These are phyloP conservation scores for Cyclotella sp. DNA, from an alignment of 108 stramenopile genomes.

Conservation along the genomic window DNA sequence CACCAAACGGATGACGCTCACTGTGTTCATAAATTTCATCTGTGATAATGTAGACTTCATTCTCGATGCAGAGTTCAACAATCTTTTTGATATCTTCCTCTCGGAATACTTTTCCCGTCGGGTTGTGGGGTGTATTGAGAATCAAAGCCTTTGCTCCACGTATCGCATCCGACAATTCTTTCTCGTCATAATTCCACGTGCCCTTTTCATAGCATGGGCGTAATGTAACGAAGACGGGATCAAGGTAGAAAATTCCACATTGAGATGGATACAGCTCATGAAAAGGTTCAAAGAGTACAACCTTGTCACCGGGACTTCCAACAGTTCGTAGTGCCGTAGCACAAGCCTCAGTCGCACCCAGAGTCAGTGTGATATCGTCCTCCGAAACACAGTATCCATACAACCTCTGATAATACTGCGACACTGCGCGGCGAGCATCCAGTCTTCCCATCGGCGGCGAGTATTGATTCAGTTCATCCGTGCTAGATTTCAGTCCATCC, in stretches of 20 bases:
- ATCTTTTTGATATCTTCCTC: constrained; percentile 75
- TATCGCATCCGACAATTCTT: constrained; percentile 63
- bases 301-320: constrained; percentile 69
- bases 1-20: not conserved
- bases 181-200: constrained; percentile 58
- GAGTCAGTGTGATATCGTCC: constrained; percentile 67
- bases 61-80: constrained; percentile 58
- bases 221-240: constrained; percentile 65
- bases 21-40: constrained; percentile 83
- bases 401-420: constrained; percentile 60
- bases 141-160: constrained; percentile 68
- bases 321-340: constrained; percentile 70
- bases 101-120: constrained; percentile 92
- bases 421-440: constrained; percentile 61
- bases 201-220: constrained; percentile 28
- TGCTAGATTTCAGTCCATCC: not conserved
- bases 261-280: constrained; percentile 80
- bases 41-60: constrained; percentile 70
- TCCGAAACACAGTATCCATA: constrained; percentile 58
- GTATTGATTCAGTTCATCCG: constrained; percentile 77
- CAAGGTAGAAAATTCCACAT: constrained; percentile 68
- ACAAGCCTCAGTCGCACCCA: constrained; percentile 78
- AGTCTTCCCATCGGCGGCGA: constrained; percentile 71
- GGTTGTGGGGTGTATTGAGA: constrained; percentile 96
- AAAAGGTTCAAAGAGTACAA: constrained; percentile 78